Evolutionary conservation across 1,139 yeast genomes (phyloP), one percentile per base, ranked within the genome.

Genomic region (Scheffersomyces segobiensis): DNA sequence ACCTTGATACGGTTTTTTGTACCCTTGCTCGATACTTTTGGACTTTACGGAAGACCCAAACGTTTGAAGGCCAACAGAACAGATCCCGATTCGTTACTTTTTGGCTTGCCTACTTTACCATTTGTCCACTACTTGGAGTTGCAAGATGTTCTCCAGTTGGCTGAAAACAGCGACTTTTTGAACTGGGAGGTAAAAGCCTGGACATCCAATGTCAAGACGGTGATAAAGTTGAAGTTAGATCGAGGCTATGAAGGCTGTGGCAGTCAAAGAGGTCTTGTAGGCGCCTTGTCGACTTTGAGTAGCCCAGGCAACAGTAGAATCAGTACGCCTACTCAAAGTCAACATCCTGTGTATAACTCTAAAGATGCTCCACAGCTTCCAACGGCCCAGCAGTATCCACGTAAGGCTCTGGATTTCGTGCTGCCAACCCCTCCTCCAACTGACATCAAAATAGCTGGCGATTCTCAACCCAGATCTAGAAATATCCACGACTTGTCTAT

Each of bases 81-180:
- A 26, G 98, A 93, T 70, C 79, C 87, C 51, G 83, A 87, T 32
- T 91, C 97, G 6, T 77, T 95, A 59, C 80, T 95, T 59, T 95
- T 93, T 76, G 98, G 96, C 3, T 83, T 95, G 70, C 99, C 99
- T 0, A 91, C 95, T 2, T 80, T 93, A 62, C 98, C 98, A 0
- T 85, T 85, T 63, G 91, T 92, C 19, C 96, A 93, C 71, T 95
- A 93, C 72, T 79, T 93, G 58, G 80, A 78, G 60, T 65, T 75
- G 26, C 61, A 62, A 52, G 84, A 80, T 60, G 57, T 77, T 19
- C 53, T 59, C n/a, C 68, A 55, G 50, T 56, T 65, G 51, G 52
- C 56, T 14, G 24, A 32, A 5, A 55, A 60, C 17, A 61, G 58
- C 12, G 68, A 64, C 22, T 65, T 58, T 39, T 61, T 66, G 57